Percentiles rank a stretch among this genome's conserved stretches.
Evolutionary conservation across 352 stramenopile genomes (phyloP).

Genomic region (Globisporangium heterothallicum): DNA sequence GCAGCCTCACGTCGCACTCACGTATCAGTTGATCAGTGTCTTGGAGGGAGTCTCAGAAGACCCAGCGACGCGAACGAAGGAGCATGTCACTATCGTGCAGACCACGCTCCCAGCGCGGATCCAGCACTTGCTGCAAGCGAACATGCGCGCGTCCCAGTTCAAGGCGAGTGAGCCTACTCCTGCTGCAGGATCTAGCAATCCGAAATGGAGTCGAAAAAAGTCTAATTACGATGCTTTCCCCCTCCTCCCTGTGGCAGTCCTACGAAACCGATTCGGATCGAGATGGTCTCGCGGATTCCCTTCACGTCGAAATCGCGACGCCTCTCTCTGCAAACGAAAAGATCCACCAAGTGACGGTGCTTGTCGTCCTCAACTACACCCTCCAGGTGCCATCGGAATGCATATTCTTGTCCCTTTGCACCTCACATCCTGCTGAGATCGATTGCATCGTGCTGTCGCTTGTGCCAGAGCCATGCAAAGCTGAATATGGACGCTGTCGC

Average conservation of each 20-base stretch:
- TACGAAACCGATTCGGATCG: conserved; percentile 44
- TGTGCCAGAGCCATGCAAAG: conserved; percentile 26
- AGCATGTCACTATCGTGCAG: conserved; percentile 32
- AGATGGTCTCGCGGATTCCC: conserved; percentile 43
- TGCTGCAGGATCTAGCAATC: no score
- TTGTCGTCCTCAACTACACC: conserved; percentile 63
- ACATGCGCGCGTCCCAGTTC: conserved; percentile 29
- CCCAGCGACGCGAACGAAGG: conserved; percentile 7
- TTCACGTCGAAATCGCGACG: conserved; percentile 44
- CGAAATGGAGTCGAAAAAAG: neutral
- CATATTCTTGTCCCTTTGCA: no score
- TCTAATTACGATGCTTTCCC: no score
- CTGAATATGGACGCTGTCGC: conserved; percentile 68
- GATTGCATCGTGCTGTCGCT: neutral
- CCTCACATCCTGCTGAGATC: no score
- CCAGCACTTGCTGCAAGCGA: conserved; percentile 38
- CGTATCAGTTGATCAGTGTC: conserved; percentile 56
- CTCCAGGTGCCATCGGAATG: conserved; percentile 36
- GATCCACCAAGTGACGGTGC: conserved; percentile 37
- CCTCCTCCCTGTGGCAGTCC: no score
- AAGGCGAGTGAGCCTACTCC: no score
- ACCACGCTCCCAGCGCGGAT: conserved; percentile 35
- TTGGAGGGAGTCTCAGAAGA: conserved; percentile 39
- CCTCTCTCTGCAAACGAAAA: conserved; percentile 39
- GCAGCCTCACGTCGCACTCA: conserved; percentile 46